Evolutionary conservation across 306 rosid species (phyloP).

Genomic region (Boehmeria nivea): DNA sequence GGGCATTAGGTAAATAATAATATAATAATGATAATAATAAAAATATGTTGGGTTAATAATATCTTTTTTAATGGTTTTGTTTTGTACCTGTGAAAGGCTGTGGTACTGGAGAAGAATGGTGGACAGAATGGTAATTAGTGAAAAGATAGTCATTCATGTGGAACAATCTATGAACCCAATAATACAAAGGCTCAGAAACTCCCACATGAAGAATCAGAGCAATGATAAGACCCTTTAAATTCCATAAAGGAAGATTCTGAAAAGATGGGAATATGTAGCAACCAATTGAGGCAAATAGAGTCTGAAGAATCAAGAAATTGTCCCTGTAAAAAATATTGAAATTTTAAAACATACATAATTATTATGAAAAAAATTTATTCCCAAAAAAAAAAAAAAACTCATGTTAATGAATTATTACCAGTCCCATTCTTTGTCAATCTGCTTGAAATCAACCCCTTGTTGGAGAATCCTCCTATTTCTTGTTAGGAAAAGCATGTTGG

Average conservation of each 20-base stretch:
- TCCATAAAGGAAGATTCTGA: conserved; percentile 64
- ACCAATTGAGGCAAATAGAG: conserved; percentile 40
- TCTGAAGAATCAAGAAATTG: conserved; percentile 77
- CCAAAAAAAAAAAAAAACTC: not conserved
- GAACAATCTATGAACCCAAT: conserved; percentile 56
- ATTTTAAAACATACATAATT: not conserved
- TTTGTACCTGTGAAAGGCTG: conserved; percentile 53
- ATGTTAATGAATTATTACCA: conserved; percentile 56
- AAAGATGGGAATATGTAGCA: conserved; percentile 45
- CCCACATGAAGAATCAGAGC: conserved; percentile 59
- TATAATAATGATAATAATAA: too few species aligned
- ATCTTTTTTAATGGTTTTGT: too few species aligned
- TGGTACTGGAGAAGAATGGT: conserved; percentile 78
- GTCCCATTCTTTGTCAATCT: conserved; percentile 81
- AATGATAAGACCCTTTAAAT: conserved; percentile 48
- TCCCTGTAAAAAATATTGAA: conserved; percentile 42
- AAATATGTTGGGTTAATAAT: too few species aligned
- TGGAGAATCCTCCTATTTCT: conserved; percentile 49
- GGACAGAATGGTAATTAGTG: conserved; percentile 62
- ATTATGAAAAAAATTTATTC: not conserved
- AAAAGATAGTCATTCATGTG: conserved; percentile 47
- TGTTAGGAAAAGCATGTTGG: conserved; percentile 63
- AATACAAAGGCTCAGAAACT: conserved; percentile 82
- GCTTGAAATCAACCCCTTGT: conserved; percentile 79
- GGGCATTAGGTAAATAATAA: too few species aligned